phyloP scores from a whole-genome alignment of 331 rosid genomes.

The Arachis monticola region DNA sequence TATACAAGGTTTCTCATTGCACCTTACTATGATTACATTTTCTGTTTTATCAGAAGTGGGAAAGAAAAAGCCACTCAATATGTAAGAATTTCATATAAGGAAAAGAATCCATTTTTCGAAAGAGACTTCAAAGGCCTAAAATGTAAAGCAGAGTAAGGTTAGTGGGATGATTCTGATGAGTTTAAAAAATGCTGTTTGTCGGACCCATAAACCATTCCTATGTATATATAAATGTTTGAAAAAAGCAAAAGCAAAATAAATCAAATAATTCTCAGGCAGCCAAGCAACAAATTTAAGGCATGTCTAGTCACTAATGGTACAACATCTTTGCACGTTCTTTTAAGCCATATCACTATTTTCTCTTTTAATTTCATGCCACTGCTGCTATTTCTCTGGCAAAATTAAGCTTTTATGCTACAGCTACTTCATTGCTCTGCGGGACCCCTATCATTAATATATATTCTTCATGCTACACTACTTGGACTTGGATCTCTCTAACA shows the following conservation, averaged over 20 bases:
- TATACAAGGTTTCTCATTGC: constrained; percentile 12
- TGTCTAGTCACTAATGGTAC: constrained; percentile 33
- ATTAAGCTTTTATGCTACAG: not conserved
- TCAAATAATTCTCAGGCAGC: constrained; percentile 26
- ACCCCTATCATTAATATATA: not conserved
- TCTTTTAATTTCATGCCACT: constrained; percentile 20
- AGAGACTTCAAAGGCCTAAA: constrained; percentile 38
- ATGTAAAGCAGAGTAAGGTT: constrained; percentile 29
- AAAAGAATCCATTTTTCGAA: constrained; percentile 30
- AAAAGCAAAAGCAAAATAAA: constrained; percentile 41
- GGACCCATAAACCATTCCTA: constrained; percentile 36
- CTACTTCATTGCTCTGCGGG: constrained; percentile 9
- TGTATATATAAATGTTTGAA: no score
- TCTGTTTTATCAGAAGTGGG: not conserved
- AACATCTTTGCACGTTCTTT: constrained; percentile 31
- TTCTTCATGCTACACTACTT: no score
- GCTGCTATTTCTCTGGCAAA: constrained; percentile 23
- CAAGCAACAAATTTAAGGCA: constrained; percentile 33
- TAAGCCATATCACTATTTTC: constrained; percentile 17
- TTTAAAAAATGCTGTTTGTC: constrained; percentile 41
- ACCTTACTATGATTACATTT: not conserved
- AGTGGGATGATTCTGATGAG: constrained; percentile 13
- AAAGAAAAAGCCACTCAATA: not conserved
- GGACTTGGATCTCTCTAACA: not conserved
- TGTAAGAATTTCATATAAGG: constrained; percentile 7